Conservation (phyloP, 208 protist genomes). For the Jaenimonas drosophilae region DNA sequence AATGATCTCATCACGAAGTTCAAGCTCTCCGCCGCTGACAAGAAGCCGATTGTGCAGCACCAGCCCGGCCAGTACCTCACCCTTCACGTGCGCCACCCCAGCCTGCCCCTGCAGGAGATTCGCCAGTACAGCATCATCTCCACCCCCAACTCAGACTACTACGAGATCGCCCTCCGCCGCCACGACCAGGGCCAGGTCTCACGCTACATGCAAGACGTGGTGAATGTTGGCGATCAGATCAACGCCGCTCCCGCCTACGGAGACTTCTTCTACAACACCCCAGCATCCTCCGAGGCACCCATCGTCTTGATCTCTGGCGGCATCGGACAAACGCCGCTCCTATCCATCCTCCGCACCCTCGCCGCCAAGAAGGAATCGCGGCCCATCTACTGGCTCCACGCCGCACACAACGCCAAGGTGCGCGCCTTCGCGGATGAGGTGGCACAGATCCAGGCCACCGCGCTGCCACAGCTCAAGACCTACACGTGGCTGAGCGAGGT, state of each 20-base stretch:
- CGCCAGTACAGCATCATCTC: constrained; percentile 30
- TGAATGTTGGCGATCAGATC: constrained; percentile 21
- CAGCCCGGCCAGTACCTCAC: constrained; percentile 20
- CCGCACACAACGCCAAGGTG: constrained; percentile 11
- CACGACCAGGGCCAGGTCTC: constrained; percentile 29
- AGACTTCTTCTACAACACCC: constrained; percentile 18
- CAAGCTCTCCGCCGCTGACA: constrained; percentile 15
- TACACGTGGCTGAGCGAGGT: constrained; percentile 16
- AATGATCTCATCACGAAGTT: constrained; percentile 25
- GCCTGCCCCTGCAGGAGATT: constrained; percentile 26
- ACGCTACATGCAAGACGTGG: constrained; percentile 20
- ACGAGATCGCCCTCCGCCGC: constrained; percentile 23
- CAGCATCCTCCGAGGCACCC: constrained; percentile 6
- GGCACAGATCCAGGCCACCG: constrained; percentile 4
- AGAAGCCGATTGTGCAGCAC: constrained; percentile 13
- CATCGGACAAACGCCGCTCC: constrained; percentile 20
- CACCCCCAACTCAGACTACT: constrained; percentile 16
- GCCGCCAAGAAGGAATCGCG: constrained; percentile 9
- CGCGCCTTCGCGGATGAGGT: constrained; percentile 16
- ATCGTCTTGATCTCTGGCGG: constrained; percentile 21
- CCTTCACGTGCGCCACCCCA: constrained; percentile 21
- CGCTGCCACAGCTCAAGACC: constrained; percentile 15
- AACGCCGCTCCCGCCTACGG: constrained; percentile 25
- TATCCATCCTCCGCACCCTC: constrained; percentile 23
- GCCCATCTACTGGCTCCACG: constrained; percentile 24